Conservation (phyloP, 768 basidiomycete genomes). For the Panaeolus papilionaceus region DNA sequence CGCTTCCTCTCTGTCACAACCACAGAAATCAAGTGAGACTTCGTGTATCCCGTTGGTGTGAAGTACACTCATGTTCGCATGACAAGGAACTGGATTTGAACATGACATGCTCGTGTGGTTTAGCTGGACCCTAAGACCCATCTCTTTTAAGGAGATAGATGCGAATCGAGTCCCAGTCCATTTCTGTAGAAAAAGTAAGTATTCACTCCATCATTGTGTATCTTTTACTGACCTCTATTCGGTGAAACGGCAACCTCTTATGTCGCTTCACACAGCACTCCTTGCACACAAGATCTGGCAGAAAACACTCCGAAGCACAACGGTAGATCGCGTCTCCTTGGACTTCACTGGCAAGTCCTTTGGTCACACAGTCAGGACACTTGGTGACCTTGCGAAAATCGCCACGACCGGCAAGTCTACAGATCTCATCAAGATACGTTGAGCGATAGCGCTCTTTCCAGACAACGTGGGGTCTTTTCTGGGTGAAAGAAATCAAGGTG, state of each 20-base stretch:
- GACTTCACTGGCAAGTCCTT: background rate
- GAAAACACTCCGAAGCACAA: constrained; percentile 18
- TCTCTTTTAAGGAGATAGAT: background rate
- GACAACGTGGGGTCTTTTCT: constrained; percentile 20
- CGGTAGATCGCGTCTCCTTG: constrained; percentile 17
- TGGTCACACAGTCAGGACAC: constrained; percentile 17
- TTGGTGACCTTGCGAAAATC: constrained; percentile 10
- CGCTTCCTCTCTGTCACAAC: constrained; percentile 2
- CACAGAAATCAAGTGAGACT: constrained; percentile 16
- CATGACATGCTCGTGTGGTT: constrained; percentile 15
- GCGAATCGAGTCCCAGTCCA: background rate
- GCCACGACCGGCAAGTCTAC: constrained; percentile 16
- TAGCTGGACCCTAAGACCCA: constrained; percentile 16
- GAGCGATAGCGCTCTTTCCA: constrained; percentile 20
- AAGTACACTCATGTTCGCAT: background rate
- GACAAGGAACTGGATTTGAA: constrained; percentile 3
- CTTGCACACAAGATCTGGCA: constrained; percentile 18
- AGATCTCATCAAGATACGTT: constrained; percentile 22
- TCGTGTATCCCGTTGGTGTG: constrained; percentile 20
- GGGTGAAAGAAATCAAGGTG: background rate
- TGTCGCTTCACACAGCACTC: constrained; percentile 20
- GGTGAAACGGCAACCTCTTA: constrained; percentile 18
- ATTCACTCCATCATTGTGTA: constrained; percentile 33
- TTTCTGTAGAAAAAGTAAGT: background rate
- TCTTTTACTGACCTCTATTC: constrained; percentile 27